Percentiles rank a stretch among this genome's conserved stretches.
Conservation (phyloP, 331 rosid genomes). For the Malus hybrid region DNA sequence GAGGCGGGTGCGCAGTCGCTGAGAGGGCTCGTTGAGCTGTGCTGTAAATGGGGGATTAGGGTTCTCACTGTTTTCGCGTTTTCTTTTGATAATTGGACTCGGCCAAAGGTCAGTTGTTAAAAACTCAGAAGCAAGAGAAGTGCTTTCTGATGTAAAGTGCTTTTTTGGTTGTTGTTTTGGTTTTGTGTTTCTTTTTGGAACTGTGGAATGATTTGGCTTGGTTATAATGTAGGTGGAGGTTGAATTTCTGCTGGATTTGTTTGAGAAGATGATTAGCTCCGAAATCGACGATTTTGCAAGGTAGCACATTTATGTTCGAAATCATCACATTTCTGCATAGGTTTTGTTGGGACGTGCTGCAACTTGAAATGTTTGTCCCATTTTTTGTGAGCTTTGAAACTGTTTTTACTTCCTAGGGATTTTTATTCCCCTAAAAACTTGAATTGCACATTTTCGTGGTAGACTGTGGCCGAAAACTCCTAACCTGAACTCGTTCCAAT, state of each 20-base stretch:
- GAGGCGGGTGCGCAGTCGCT: conserved; percentile 48
- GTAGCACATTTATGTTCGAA: conserved; percentile 13
- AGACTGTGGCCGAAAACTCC: background rate
- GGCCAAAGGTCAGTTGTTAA: conserved; percentile 46
- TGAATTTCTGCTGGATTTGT: conserved; percentile 53
- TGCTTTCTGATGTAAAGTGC: background rate
- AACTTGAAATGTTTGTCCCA: background rate
- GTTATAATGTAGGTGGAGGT: conserved; percentile 52
- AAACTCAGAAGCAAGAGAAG: background rate
- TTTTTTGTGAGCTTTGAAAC: background rate
- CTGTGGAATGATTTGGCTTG: background rate
- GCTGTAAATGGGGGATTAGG: conserved; percentile 51
- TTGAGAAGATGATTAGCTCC: conserved; percentile 36
- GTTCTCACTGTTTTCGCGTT: conserved; percentile 70
- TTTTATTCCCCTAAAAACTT: background rate
- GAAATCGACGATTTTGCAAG: conserved; percentile 38
- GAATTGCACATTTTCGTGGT: background rate
- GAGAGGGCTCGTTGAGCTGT: conserved; percentile 33
- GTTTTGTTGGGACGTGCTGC: background rate
- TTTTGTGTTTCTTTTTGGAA: background rate
- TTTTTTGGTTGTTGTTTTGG: no score
- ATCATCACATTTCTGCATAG: background rate
- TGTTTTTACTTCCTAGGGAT: background rate
- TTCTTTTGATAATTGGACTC: conserved; percentile 67
- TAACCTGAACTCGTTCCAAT: background rate